Base-by-base conservation (phyloP, 2,329 filamentous ascomycete species). In the Trichoderma harzianum region DNA sequence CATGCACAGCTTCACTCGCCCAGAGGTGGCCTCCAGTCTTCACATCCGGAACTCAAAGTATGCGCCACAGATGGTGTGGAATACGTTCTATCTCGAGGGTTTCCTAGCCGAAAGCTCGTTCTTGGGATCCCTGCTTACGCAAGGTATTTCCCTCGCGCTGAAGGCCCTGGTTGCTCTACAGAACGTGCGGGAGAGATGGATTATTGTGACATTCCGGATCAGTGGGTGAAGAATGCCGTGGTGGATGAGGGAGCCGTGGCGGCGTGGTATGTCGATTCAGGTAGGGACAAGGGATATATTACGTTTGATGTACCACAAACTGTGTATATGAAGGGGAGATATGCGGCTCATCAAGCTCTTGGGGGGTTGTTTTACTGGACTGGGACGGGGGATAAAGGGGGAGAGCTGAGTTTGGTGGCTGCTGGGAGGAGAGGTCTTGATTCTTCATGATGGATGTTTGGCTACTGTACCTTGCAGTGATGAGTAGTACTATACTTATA, bases 351-450 rank as follows among this genome's bases (percentile, higher is more conserved):
- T 43, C 83, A 84, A 72, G 83, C 84, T 1, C 81, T 92, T 1
- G 90, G 86, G 0, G 90, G 90, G 0, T 74, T 92, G 34, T 92
- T 92, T 78, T 92, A 91, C 80, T 92, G 90, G 90, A 90, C 90
- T 51, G 89, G 90, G 2, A 86, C 86, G 2, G 88, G 86, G 0
- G 90, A 92, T 80, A 83, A 85, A 8, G 79, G 82, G 53, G 87
- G 84, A 2, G 75, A 79, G 10, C 82, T 86, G 74, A 92, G 90
- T 77, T 77, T 92, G 73, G 86, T 92, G 28, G 85, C 85, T 68
- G 87, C 88, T 36, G 90, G 90, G 5, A 90, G 86, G 76, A 82
- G 86, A 71, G 86, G 85, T 2, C 78, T 91, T 26, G 51, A 55
- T 5, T 68, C 57, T 16, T 28, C 21, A 32, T 72, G 18, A 69